Percentiles rank a stretch among this genome's conserved stretches.
Evolutionary conservation across 2,329 filamentous ascomycete genomes (phyloP).

Genomic region (Botryotinia narcissicola): DNA sequence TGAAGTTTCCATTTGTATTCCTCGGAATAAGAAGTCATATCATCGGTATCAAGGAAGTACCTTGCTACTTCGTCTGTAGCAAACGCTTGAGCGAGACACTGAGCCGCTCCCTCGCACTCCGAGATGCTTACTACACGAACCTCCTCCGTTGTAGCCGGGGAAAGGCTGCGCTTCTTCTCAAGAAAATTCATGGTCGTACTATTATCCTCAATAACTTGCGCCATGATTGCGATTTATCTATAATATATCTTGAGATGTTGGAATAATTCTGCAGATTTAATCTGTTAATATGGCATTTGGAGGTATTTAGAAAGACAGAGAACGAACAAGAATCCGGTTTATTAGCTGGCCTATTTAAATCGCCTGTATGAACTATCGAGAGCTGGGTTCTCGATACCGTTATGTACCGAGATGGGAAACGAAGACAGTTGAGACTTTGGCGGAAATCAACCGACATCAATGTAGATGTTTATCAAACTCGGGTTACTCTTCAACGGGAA

Average conservation of each 20-base stretch:
- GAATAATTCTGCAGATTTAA: neutral
- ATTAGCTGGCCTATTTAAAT: conserved; percentile 40
- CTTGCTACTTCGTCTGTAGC: conserved; percentile 68
- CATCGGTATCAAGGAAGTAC: conserved; percentile 72
- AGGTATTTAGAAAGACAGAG: conserved; percentile 9
- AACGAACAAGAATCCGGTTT: conserved; percentile 34
- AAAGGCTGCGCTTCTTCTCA: conserved; percentile 37
- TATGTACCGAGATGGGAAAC: conserved; percentile 54
- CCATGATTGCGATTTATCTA: conserved; percentile 34
- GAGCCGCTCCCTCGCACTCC: conserved; percentile 69
- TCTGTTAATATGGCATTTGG: conserved; percentile 27
- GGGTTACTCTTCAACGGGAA: conserved; percentile 2
- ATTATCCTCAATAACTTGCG: conserved; percentile 41
- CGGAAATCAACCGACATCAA: conserved; percentile 61
- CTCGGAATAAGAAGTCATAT: conserved; percentile 59
- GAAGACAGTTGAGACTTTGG: conserved; percentile 51
- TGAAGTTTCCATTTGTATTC: conserved; percentile 75
- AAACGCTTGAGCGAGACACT: conserved; percentile 75
- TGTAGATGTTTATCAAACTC: conserved; percentile 31
- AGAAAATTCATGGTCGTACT: conserved; percentile 25
- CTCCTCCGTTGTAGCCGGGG: conserved; percentile 44
- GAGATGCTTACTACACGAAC: conserved; percentile 62
- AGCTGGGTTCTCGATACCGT: conserved; percentile 56
- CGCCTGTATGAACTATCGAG: conserved; percentile 54
- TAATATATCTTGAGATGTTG: neutral